These are phyloP conservation scores for Colletotrichum gigasporum DNA, from an alignment of 2,329 filamentous ascomycete species.

Conservation along the genomic window DNA sequence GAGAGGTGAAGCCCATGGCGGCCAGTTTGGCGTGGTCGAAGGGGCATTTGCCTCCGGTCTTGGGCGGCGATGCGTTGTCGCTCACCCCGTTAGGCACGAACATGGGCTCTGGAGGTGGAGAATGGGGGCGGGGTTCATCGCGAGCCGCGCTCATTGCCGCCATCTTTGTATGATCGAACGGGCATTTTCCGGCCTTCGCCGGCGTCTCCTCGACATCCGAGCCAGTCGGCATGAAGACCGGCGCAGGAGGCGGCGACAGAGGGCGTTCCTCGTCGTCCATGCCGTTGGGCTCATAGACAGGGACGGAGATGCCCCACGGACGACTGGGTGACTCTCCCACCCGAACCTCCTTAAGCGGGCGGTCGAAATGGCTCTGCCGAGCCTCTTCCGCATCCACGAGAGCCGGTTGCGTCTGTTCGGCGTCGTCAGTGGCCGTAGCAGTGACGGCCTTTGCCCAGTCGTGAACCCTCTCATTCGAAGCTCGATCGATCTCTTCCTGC, in stretches of 20 bases:
- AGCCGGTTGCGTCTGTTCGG: conserved; percentile 36
- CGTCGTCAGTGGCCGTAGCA: conserved; percentile 53
- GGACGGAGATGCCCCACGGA: conserved; percentile 91
- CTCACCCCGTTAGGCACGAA: conserved; percentile 53
- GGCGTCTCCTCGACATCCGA: conserved; percentile 34
- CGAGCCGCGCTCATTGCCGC: conserved; percentile 40
- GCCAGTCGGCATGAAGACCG: conserved; percentile 59
- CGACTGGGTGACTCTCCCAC: conserved; percentile 93
- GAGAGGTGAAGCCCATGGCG: conserved; percentile 40
- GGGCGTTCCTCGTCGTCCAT: conserved; percentile 51
- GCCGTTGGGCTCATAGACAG: conserved; percentile 59
- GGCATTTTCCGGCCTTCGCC: conserved; percentile 59
- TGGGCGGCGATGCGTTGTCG: conserved; percentile 35
- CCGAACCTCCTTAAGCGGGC: conserved; percentile 87
- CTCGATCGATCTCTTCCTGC: conserved; percentile 55
- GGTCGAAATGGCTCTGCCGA: conserved; percentile 80
- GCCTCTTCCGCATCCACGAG: conserved; percentile 57
- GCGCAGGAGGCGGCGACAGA: conserved; percentile 66
- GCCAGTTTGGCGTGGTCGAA: conserved; percentile 62
- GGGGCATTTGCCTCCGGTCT: conserved; percentile 61
- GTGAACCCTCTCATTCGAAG: conserved; percentile 78
- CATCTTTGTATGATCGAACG: conserved; percentile 64
- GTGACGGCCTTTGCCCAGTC: conserved; percentile 86
- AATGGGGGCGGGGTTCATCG: conserved; percentile 47
- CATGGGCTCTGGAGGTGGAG: conserved; percentile 67